Evolutionary conservation across 1,139 yeast species (phyloP), one percentile per base, ranked within the genome.

Genomic region (Sugiyamaella grinbergsii): DNA sequence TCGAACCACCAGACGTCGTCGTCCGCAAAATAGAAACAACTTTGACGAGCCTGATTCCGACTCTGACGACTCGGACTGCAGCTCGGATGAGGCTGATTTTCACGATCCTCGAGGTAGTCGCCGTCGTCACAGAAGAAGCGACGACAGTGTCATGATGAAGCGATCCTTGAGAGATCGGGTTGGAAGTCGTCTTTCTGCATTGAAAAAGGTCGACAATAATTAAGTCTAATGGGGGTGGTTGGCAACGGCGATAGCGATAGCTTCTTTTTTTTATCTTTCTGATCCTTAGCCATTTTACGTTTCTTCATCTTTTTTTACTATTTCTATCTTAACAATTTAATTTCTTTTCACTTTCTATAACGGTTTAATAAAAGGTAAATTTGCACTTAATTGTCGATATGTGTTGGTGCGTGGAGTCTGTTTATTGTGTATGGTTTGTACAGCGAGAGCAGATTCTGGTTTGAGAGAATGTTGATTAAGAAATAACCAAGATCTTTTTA

Each of bases 161-260:
- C 28, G 52, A 15, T 49, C 52, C 10, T 37, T 49, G n/a, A 28
- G 49, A 7, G 36, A 42, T n/a, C 41, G 41, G 11, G 23, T 49
- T 23, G 45, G 49, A 4, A 42, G 43, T 19, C 52, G 44, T 18
- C 24, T 49, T n/a, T 23, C 52, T 4, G 49, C 52, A 16, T 36
- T 49, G 13, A 49, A 43, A 22, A 49, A 42, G 34, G 41, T 43
- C 13, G 24, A 36, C 28, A n/a, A 47, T 4, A 29, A 39, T 2
- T n/a, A 28, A 24, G n/a, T n/a, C n/a, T n/a, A n/a, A n/a, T n/a
- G n/a, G n/a, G n/a, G n/a, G n/a, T n/a, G n/a, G n/a, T n/a, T n/a
- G n/a, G n/a, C n/a, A n/a, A 20, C 23, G 24, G 18, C n/a, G 10
- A 16, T 23, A 8, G 5, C 31, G 13, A 16, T 40, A 28, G 15